Evolutionary conservation across 768 basidiomycete species (phyloP).

Genomic region (Lactarius evosmus): DNA sequence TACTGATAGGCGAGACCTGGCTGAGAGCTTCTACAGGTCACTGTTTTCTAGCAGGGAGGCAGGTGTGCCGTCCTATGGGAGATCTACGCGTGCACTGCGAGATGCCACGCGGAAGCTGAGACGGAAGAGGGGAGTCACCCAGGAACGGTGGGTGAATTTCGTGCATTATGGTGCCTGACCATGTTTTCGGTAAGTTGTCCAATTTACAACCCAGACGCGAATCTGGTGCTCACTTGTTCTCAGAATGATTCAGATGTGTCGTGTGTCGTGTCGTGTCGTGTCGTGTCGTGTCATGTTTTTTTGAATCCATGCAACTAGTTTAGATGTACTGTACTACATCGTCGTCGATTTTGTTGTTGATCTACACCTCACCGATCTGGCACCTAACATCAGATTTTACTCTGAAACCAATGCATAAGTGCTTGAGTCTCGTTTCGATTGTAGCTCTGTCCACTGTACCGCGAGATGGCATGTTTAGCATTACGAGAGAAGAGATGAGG

Average conservation of each 20-base stretch:
- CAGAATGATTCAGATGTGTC: background rate
- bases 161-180: conserved; percentile 15
- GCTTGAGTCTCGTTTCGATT: no score
- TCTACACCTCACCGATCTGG: no score
- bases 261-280: no score
- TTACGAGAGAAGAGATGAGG: no score
- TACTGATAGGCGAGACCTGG: background rate
- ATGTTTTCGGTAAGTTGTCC: background rate
- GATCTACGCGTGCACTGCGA: background rate
- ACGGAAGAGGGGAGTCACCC: background rate
- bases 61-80: background rate
- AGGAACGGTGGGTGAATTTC: conserved; percentile 15
- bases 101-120: conserved; percentile 6
- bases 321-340: no score
- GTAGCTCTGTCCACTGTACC: no score
- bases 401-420: no score
- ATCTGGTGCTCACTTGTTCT: background rate
- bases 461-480: no score
- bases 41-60: background rate
- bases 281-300: no score
- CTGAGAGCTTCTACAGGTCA: conserved; percentile 6
- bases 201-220: background rate
- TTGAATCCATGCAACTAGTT: no score
- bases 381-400: no score
- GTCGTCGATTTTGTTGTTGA: no score